phyloP scores from a whole-genome alignment of 148 eudicot genomes.

The Chenopodium formosanum region DNA sequence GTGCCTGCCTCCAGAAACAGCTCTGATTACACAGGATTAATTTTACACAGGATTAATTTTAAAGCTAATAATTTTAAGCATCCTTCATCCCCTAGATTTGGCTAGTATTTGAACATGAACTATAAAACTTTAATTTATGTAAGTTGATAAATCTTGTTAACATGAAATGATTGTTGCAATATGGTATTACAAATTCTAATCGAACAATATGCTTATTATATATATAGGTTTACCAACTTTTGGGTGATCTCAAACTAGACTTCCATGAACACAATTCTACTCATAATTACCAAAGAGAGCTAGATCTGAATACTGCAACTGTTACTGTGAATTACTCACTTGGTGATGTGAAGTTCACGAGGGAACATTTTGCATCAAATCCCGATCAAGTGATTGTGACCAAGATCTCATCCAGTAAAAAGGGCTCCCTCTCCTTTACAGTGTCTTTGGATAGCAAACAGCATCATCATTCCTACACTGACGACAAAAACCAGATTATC shows the following conservation, averaged over 20 bases:
- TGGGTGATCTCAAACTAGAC: constrained; percentile 78
- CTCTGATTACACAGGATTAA: not conserved
- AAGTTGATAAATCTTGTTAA: not conserved
- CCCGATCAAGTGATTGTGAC: constrained; percentile 80
- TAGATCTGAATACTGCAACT: constrained; percentile 84
- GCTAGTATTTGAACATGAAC: not conserved
- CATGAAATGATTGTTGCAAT: not conserved
- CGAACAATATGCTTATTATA: not conserved
- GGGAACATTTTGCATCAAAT: constrained; percentile 80
- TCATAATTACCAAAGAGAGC: constrained; percentile 57
- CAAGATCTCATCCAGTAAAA: constrained; percentile 62
- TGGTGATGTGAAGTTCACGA: constrained; percentile 52
- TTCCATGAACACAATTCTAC: constrained; percentile 54
- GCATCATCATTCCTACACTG: constrained; percentile 52
- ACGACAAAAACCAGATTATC: constrained; percentile 56
- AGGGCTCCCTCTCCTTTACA: constrained; percentile 62
- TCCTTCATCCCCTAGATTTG: not conserved
- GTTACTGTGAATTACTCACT: constrained; percentile 58
- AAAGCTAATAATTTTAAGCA: not conserved
- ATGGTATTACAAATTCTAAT: not conserved
- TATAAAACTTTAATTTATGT: not conserved
- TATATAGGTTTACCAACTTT: constrained; percentile 75
- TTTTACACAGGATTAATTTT: not conserved
- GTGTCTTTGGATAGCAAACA: constrained; percentile 64
- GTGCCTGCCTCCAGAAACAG: not conserved